Percentiles rank a stretch among this genome's conserved stretches.
These are phyloP conservation scores for Phellopilus nigrolimitatus DNA, from an alignment of 1,284 basidiomycete genomes.

Conservation along the genomic window DNA sequence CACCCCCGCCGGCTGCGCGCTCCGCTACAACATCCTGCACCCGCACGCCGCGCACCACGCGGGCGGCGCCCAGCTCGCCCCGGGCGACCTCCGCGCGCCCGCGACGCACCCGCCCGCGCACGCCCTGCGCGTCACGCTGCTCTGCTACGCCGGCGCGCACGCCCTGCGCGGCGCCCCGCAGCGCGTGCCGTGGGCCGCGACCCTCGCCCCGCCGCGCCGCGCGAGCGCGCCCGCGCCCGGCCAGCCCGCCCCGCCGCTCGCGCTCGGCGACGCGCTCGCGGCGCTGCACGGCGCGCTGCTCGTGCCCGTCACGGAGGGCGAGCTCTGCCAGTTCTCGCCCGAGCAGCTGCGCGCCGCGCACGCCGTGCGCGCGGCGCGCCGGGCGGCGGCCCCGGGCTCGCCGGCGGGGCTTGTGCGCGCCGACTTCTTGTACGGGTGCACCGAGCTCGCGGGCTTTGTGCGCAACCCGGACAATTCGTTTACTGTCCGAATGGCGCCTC, in stretches of 20 bases:
- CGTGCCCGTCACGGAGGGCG: conserved; percentile 5
- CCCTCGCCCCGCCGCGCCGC: conserved; percentile 11
- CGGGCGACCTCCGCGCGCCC: not conserved
- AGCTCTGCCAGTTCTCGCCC: conserved; percentile 5
- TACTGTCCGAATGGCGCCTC: conserved; percentile 3
- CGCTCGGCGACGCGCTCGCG: conserved; percentile 11
- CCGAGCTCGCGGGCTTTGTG: conserved; percentile 10
- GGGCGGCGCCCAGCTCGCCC: not conserved
- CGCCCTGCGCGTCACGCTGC: conserved; percentile 3
- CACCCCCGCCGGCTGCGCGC: not conserved
- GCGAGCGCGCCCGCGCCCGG: conserved; percentile 7
- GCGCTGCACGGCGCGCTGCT: conserved; percentile 10
- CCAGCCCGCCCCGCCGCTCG: not conserved
- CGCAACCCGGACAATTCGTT: conserved; percentile 14
- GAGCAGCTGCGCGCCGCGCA: not conserved
- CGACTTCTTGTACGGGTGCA: conserved; percentile 16
- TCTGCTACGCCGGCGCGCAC: conserved; percentile 6
- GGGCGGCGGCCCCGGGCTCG: not conserved
- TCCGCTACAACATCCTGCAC: conserved; percentile 11
- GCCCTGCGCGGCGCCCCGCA: not conserved
- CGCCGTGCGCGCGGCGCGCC: not conserved
- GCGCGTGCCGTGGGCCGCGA: conserved; percentile 6
- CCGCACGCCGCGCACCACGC: conserved; percentile 1
- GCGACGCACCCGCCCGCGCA: conserved; percentile 3
- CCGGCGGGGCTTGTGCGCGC: conserved; percentile 7